Base-by-base conservation (phyloP, 192 early-diverging fungal genomes). In the Bifiguratus adelaidae region DNA sequence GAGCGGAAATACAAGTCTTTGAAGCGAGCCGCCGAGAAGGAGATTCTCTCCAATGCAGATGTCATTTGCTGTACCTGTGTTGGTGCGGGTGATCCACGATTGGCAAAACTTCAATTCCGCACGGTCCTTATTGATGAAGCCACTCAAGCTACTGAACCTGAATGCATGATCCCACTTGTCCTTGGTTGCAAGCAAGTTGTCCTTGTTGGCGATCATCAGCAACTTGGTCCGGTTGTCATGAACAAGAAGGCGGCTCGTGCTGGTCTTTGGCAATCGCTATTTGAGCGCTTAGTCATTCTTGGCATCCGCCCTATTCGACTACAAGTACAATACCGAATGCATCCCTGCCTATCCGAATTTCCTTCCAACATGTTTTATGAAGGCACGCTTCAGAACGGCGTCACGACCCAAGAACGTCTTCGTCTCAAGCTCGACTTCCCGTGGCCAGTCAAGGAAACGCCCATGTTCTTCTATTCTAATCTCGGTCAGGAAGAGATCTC, bases 321-420 rank as follows among this genome's bases (percentile, higher is more conserved):
- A 13, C 89, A 96, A 44, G 93, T 99, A 3, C 96, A 99, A 63
- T 99, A 99, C 54, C 90, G 96, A 55, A 97, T 97, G 96, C 96
- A 99, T 51, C 96, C 96, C 25, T 93, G 93, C 52, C 65, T 99
- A 20, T 97, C 96, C 8, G 95, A 92, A 68, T 99, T 97, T 55
- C 92, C 96, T 1, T 92, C 88, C 54, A 99, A 99, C 61, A 93
- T 95, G 86, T 97, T 99, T 53, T 99, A 99, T 57, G 96, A 99
- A 63, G 96, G 96, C 11, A 89, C 90, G 15, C 71, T 97, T 24
- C 90, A 95, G 63, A 97, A 99, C 50, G 96, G 96, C 42, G 89
- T 99, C 27, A 94, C 95, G 0, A 79, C 84, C 2, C 80, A 78
- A 34, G 93, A 99, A 55, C 87, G 96, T 50, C 63, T 88, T 22